These are phyloP conservation scores for Scheffersomyces lignosus DNA, from an alignment of 805 yeast genomes.

Conservation along the genomic window DNA sequence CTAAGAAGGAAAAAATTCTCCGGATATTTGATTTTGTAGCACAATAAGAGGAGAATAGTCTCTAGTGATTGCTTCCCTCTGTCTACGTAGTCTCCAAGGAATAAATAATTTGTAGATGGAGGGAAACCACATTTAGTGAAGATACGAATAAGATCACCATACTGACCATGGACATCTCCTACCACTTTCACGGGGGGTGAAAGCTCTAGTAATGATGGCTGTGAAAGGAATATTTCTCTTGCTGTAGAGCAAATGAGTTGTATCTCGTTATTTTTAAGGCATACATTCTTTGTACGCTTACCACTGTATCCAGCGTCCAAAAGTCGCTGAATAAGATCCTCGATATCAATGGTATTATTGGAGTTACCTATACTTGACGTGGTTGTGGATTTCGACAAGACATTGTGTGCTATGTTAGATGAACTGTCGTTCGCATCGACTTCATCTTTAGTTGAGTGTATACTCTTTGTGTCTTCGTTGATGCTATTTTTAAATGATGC, in stretches of 20 bases:
- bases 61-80: conserved; percentile 96
- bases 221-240: conserved; percentile 83
- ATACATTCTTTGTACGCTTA: conserved; percentile 84
- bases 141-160: conserved; percentile 83
- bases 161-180: conserved; percentile 97
- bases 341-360: conserved; percentile 52
- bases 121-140: conserved; percentile 98
- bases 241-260: conserved; percentile 84
- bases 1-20: conserved; percentile 90
- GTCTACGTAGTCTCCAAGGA: conserved; percentile 96
- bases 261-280: conserved; percentile 88
- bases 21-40: conserved; percentile 95
- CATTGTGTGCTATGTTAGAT: background rate
- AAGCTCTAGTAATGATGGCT: conserved; percentile 86
- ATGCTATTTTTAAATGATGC: conserved; percentile 4
- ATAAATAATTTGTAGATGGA: conserved; percentile 87
- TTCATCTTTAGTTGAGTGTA: background rate
- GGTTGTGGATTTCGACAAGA: background rate
- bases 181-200: conserved; percentile 85
- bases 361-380: background rate
- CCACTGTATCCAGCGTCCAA: conserved; percentile 97
- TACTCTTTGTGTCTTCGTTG: background rate
- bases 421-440: conserved; percentile 1
- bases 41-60: conserved; percentile 80
- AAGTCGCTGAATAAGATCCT: conserved; percentile 85